Percentiles rank a stretch among this genome's conserved stretches.
Conservation (phyloP, 371 early-diverging fungal genomes). For the Actinomortierella ambigua region DNA sequence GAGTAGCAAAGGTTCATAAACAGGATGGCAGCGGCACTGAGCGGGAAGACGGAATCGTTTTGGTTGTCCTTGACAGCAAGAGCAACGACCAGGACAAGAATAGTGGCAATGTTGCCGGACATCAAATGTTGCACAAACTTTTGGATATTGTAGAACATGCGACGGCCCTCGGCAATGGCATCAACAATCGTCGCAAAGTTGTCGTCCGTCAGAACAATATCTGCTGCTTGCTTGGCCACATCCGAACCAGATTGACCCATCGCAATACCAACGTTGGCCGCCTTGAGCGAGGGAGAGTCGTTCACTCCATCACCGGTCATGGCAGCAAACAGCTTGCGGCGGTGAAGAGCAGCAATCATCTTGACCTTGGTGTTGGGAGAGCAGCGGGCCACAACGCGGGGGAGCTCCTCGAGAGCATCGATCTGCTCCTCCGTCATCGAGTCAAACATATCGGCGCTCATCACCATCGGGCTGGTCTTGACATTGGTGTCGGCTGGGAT, state of each 20-base stretch:
- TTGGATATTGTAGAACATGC: conserved; percentile 89
- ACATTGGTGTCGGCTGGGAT: conserved; percentile 56
- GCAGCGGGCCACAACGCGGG: conserved; percentile 92
- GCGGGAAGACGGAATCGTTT: conserved; percentile 69
- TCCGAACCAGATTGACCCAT: conserved; percentile 92
- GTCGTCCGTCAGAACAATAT: conserved; percentile 89
- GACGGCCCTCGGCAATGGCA: conserved; percentile 85
- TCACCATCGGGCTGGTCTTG: conserved; percentile 53
- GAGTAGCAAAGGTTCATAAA: conserved; percentile 86
- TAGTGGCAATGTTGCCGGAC: conserved; percentile 78
- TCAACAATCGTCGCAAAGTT: conserved; percentile 87
- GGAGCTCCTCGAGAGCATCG: conserved; percentile 79
- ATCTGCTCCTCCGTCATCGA: conserved; percentile 79
- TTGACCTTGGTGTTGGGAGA: conserved; percentile 95
- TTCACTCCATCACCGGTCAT: conserved; percentile 94
- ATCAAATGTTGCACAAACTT: conserved; percentile 92
- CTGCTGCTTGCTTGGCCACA: conserved; percentile 91
- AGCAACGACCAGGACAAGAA: conserved; percentile 70
- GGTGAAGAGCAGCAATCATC: conserved; percentile 94
- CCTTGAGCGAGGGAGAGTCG: conserved; percentile 90
- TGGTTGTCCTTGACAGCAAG: conserved; percentile 63
- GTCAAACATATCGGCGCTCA: conserved; percentile 87
- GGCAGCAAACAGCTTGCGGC: conserved; percentile 65
- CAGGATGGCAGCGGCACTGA: conserved; percentile 85
- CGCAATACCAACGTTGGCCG: conserved; percentile 92